Percentiles rank a stretch among this genome's conserved stretches.
These are phyloP conservation scores for Saturnispora besseyi DNA, from an alignment of 805 yeast species.

Conservation along the genomic window DNA sequence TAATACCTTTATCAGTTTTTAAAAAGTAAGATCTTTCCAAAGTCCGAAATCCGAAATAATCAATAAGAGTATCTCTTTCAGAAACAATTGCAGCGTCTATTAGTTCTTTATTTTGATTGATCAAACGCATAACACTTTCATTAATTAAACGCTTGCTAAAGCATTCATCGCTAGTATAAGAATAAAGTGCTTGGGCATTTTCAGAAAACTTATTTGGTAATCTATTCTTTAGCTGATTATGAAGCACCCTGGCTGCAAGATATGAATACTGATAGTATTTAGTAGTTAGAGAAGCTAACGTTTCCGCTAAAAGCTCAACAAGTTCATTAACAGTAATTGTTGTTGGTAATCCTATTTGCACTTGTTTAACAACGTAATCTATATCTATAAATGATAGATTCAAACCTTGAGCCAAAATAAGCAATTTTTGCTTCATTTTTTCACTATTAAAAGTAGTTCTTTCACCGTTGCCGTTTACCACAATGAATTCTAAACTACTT, in stretches of 20 bases:
- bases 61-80: conserved; percentile 66
- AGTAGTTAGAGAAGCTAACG: conserved; percentile 91
- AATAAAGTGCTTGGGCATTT: conserved; percentile 55
- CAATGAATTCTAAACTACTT: background rate
- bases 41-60: conserved; percentile 90
- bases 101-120: conserved; percentile 46
- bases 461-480: background rate
- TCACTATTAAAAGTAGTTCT: conserved; percentile 8
- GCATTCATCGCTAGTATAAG: conserved; percentile 30
- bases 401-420: conserved; percentile 25
- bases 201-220: conserved; percentile 71
- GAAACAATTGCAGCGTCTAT: conserved; percentile 62
- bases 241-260: conserved; percentile 85
- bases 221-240: conserved; percentile 74
- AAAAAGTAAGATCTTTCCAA: conserved; percentile 78
- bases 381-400: conserved; percentile 36
- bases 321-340: conserved; percentile 37
- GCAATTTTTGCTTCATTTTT: conserved; percentile 9
- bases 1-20: conserved; percentile 51
- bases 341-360: conserved; percentile 41
- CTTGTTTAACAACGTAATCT: conserved; percentile 38
- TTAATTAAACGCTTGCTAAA: conserved; percentile 3
- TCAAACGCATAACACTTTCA: conserved; percentile 37
- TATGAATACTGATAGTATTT: conserved; percentile 89
- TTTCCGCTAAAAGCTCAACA: conserved; percentile 63